Evolutionary conservation across 768 basidiomycete species (phyloP), one percentile per base, ranked within the genome.

Genomic region (Rhizopogon vesiculosus): DNA sequence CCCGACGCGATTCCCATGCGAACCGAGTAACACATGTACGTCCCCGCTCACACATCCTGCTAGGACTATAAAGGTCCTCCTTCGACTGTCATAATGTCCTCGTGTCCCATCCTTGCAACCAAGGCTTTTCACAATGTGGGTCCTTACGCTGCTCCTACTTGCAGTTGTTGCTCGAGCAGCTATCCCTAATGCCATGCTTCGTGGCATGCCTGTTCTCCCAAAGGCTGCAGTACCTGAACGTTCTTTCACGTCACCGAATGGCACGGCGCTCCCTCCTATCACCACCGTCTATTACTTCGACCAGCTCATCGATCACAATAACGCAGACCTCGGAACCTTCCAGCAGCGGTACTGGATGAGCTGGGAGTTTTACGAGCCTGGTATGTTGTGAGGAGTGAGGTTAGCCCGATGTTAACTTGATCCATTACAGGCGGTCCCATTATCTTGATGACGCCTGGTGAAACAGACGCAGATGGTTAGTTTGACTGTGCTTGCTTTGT

Each of bases 281-380:
- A 56, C 56, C 5, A 70, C 67, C 2, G 61, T 64, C 0, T 70
- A 70, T 55, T 56, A 64, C 44, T 71, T 71, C n/a, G 53, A 70
- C 41, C 69, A 71, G 49, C 45, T 67, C 40, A 69, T 66, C 51
- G 79, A 82, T 62, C 81, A 81, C 64, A 75, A 64, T 33, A 70
- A 81, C 59, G 82, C 85, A 16, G 71, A 75, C 31, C 70, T 80
- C 22, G 88, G 88, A 16, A 89, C 86, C 19, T 90, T 90, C 71
- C 74, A 82, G 65, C 88, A 89, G 69, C 79, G 87, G 38, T 89
- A 78, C 68, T 89, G 86, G 86, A 75, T 80, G 56, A 81, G 81
- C 28, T 85, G 75, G 67, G 83, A 88, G 65, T 86, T 75, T 62
- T 88, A 88, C 60, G 73, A 84, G 66, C 56, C 69, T 39, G 79